Conservation (phyloP, 192 early-diverging fungal species). For the Cladochytrium replicatum region DNA sequence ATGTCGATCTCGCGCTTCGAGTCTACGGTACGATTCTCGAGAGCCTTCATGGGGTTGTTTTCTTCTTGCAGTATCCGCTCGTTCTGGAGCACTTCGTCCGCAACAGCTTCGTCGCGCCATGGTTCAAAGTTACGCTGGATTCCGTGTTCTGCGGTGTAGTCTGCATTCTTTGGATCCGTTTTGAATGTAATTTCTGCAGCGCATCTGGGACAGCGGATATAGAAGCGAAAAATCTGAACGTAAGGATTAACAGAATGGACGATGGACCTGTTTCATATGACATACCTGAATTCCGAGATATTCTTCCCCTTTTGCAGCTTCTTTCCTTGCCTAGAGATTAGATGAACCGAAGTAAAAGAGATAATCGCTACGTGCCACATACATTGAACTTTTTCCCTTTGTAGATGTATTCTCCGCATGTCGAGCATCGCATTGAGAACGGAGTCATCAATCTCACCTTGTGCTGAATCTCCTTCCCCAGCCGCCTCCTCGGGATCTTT, state of each 20-base stretch:
- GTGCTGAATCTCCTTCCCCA: conserved; percentile 72
- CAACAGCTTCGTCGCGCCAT: conserved; percentile 65
- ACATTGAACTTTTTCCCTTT: conserved; percentile 99
- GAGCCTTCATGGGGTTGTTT: conserved; percentile 86
- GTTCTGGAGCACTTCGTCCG: conserved; percentile 40
- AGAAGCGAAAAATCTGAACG: conserved; percentile 46
- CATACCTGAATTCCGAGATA: conserved; percentile 42
- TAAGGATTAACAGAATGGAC: no score
- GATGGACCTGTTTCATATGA: no score
- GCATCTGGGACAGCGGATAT: conserved; percentile 86
- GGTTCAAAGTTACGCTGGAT: conserved; percentile 92
- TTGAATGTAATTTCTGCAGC: conserved; percentile 96
- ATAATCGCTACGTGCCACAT: no score
- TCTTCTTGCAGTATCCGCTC: conserved; percentile 72
- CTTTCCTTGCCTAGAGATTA: no score
- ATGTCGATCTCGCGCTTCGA: conserved; percentile 97
- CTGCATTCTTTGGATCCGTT: conserved; percentile 90
- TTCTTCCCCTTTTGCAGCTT: conserved; percentile 28
- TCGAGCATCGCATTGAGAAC: conserved; percentile 95
- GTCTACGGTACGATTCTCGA: conserved; percentile 90
- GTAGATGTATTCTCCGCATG: conserved; percentile 94
- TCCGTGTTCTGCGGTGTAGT: conserved; percentile 91
- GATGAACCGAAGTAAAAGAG: no score
- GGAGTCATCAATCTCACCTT: conserved; percentile 98
- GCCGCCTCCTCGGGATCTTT: conserved; percentile 77